Percentiles rank a stretch among this genome's conserved stretches.
Conservation (phyloP, 1,284 basidiomycete genomes). For the Cryptococcus sp. region DNA sequence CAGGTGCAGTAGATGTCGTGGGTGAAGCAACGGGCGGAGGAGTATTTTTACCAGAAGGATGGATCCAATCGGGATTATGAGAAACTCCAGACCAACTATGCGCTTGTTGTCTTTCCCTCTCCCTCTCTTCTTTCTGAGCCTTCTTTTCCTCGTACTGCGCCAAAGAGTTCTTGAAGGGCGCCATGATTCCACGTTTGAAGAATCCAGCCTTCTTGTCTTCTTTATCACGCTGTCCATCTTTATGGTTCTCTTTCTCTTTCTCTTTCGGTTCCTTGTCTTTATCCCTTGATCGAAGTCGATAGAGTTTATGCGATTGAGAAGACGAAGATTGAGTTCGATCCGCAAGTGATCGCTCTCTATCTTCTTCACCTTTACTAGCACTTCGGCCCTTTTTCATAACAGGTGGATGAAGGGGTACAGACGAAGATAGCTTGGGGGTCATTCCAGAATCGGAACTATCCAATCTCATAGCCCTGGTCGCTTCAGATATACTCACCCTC, state of each 20-base stretch:
- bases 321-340: too few species aligned
- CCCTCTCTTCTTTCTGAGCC: conserved; percentile 28
- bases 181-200: conserved; percentile 40
- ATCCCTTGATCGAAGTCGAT: conserved; percentile 13
- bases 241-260: conserved; percentile 15
- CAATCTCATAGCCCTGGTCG: conserved; percentile 6
- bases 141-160: conserved; percentile 35
- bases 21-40: background rate
- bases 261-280: conserved; percentile 2
- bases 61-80: conserved; percentile 8
- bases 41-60: conserved; percentile 10
- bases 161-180: conserved; percentile 24
- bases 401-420: background rate
- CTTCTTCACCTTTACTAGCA: background rate
- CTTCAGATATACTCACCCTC: background rate
- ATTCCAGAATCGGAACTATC: conserved; percentile 13
- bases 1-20: background rate
- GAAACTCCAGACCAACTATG: conserved; percentile 30
- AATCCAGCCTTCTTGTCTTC: conserved; percentile 22
- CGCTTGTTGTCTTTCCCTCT: conserved; percentile 31
- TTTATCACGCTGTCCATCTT: conserved; percentile 18
- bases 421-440: conserved; percentile 3
- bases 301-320: conserved; percentile 4
- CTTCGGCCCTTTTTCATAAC: background rate
- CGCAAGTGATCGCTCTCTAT: background rate